phyloP scores from a whole-genome alignment of 1,284 basidiomycete species.

The Rhodotorula sp. region DNA sequence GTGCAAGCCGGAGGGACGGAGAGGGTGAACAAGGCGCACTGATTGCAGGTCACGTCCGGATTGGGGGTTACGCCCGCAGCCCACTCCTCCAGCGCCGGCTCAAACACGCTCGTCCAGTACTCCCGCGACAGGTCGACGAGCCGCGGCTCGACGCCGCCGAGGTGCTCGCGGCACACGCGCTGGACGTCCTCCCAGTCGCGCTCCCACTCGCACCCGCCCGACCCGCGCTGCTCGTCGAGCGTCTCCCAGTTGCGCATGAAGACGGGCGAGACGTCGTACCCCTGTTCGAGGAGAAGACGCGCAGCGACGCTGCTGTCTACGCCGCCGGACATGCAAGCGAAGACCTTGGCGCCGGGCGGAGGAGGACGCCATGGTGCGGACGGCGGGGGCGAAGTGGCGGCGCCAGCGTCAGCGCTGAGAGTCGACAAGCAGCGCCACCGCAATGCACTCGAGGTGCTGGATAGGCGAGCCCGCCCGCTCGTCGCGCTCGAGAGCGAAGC shows the following conservation, averaged over 20 bases:
- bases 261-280: slow-evolving; percentile 75
- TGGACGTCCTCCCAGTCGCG: slow-evolving; percentile 91
- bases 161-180: slow-evolving; percentile 63
- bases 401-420: not conserved
- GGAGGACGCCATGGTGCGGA: slow-evolving; percentile 8
- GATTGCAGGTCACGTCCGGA: slow-evolving; percentile 92
- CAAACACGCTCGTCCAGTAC: slow-evolving; percentile 87
- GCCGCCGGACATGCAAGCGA: slow-evolving; percentile 92
- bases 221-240: slow-evolving; percentile 52
- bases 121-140: slow-evolving; percentile 79
- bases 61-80: slow-evolving; percentile 80
- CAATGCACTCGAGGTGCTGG: not conserved
- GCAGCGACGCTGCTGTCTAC: slow-evolving; percentile 91
- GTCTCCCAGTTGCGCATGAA: slow-evolving; percentile 94
- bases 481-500: not conserved
- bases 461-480: not conserved
- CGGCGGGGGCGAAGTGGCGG: not conserved
- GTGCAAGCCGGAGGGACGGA: not conserved
- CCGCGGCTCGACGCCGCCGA: slow-evolving; percentile 28
- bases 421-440: not conserved
- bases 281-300: slow-evolving; percentile 70
- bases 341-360: slow-evolving; percentile 55
- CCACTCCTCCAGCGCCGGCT: slow-evolving; percentile 76
- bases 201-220: slow-evolving; percentile 86
- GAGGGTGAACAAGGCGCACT: slow-evolving; percentile 53